Conservation (phyloP, 495 filamentous ascomycete species). For the Penicillium herquei region DNA sequence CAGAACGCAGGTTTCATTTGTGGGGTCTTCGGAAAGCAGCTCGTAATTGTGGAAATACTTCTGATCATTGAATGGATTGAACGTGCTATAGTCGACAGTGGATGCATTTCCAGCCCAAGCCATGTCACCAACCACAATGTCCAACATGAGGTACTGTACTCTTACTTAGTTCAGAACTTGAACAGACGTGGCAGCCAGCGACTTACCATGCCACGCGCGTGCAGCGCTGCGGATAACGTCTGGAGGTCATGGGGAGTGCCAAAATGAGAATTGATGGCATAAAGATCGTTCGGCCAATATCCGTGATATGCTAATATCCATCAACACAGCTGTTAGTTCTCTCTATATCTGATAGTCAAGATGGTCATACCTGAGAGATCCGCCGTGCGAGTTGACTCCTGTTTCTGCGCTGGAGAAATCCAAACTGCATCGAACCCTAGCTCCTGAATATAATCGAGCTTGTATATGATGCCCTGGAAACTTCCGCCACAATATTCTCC, state of each 20-base stretch:
- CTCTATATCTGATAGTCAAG: no score
- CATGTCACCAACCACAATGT: slow-evolving; percentile 78
- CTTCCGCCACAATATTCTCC: slow-evolving; percentile 73
- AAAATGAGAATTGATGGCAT: slow-evolving; percentile 63
- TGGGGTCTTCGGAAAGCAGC: slow-evolving; percentile 55
- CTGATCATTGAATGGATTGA: slow-evolving; percentile 63
- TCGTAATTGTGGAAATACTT: slow-evolving; percentile 66
- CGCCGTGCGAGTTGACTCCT: slow-evolving; percentile 50
- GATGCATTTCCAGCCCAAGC: slow-evolving; percentile 43
- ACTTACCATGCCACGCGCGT: slow-evolving; percentile 56
- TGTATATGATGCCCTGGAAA: slow-evolving; percentile 67
- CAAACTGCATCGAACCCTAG: slow-evolving; percentile 83
- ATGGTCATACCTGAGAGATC: slow-evolving; percentile 1
- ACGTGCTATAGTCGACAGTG: slow-evolving; percentile 57
- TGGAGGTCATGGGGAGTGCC: slow-evolving; percentile 63
- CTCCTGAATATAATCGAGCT: slow-evolving; percentile 57
- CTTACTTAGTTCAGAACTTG: slow-evolving; percentile 34
- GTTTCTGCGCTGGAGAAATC: slow-evolving; percentile 74
- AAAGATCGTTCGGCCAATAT: slow-evolving; percentile 70
- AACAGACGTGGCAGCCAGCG: neutral
- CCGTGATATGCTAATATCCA: slow-evolving; percentile 61
- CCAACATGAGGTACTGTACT: slow-evolving; percentile 70
- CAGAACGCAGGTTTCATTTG: slow-evolving; percentile 24
- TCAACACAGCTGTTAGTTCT: no score
- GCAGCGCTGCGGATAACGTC: slow-evolving; percentile 61